Evolutionary conservation across 1,284 basidiomycete species (phyloP), one percentile per base, ranked within the genome.

Genomic region (Leccinum insigne): DNA sequence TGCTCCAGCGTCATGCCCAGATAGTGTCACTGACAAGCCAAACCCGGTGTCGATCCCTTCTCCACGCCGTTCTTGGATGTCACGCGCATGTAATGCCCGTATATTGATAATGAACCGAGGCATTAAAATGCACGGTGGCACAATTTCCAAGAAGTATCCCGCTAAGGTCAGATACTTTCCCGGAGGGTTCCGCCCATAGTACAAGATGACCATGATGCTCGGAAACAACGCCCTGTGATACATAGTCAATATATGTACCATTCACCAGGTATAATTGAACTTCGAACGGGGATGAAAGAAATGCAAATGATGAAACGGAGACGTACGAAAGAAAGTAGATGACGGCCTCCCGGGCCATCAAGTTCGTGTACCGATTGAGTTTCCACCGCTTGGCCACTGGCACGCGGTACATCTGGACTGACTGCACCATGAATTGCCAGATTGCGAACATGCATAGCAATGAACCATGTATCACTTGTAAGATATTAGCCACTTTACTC

Each of bases 251-350:
- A 44, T 44, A 44, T 44, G 16, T 9, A n/a, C 42, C 16, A 44
- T n/a, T 44, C 8, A 9, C 16, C 6, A n/a, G 42, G 42, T 10
- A 44, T 5, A 2, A 10, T 58, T 21, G 40, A 44, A 42, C 40
- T 29, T 44, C n/a, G 5, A n/a, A 38, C 8, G 9, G 5, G 7
- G 11, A 23, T 49, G 16, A 5, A 14, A 32, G 54, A 8, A 9
- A 29, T n/a, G 29, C 4, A 58, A 38, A 29, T 42, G 14, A 5
- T 18, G 29, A n/a, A 21, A 18, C 4, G 16, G 16, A 32, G 14
- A 62, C 65, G 60, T 56, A 66, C 65, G 23, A 62, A 42, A 63
- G 35, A 26, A 68, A 68, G 35, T 58, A 69, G 5, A 66, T 5
- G 2, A 63, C 52, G 32, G 64, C 67, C 7, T 68, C 11, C 21